phyloP scores from a whole-genome alignment of 352 stramenopile species.

The Phytophthora podocarpi region DNA sequence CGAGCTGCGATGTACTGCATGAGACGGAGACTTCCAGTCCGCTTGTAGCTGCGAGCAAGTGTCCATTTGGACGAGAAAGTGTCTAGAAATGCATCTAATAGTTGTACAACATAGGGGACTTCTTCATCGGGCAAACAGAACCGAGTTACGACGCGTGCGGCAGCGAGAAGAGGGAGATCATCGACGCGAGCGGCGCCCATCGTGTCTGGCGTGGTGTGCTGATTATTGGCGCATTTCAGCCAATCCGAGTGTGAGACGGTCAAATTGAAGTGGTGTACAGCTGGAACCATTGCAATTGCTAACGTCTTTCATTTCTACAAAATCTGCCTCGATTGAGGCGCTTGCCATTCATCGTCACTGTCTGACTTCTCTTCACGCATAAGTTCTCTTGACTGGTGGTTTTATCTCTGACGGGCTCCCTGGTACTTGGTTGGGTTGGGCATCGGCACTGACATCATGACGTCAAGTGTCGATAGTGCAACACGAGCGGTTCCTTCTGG shows the following conservation, averaged over 20 bases:
- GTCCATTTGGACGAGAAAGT: slow-evolving; percentile 24
- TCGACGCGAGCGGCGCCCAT: not conserved
- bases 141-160: slow-evolving; percentile 20
- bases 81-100: slow-evolving; percentile 33
- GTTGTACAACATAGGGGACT: slow-evolving; percentile 10
- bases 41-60: slow-evolving; percentile 22
- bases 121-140: slow-evolving; percentile 11
- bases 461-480: slow-evolving; percentile 51
- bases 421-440: not conserved
- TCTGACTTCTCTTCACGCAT: not conserved
- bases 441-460: slow-evolving; percentile 24
- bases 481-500: slow-evolving; percentile 45
- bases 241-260: slow-evolving; percentile 14
- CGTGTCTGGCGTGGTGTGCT: not conserved
- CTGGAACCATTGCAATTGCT: no score
- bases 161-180: slow-evolving; percentile 18
- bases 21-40: slow-evolving; percentile 16
- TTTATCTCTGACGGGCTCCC: not conserved
- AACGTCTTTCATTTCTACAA: not conserved
- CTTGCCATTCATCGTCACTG: not conserved
- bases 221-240: slow-evolving; percentile 7
- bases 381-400: not conserved
- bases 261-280: slow-evolving; percentile 4
- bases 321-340: not conserved
- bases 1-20: slow-evolving; percentile 27